Base-by-base conservation (phyloP, 2,329 filamentous ascomycete genomes). In the Ascochyta koolunga region DNA sequence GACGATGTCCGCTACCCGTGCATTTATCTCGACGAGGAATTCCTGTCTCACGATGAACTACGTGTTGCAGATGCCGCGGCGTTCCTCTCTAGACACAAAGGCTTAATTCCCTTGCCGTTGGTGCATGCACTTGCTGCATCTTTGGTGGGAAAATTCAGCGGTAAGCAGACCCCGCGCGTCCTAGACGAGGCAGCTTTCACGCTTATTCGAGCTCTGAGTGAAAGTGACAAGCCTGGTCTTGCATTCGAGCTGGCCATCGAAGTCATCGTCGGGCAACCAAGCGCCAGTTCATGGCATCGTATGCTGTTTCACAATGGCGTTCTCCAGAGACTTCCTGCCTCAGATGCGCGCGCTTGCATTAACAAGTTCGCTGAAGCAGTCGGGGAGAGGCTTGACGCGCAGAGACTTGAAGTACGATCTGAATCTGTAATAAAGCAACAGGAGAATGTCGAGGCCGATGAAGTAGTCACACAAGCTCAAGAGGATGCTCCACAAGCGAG, bases 241-340 rank as follows among this genome's bases (percentile, higher is more conserved):
- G 72, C 69, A 10, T 60, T 55, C 6, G 50, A 68, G 9, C 50
- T 75, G 4, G 62, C 66, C 15, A 50, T 76, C 25, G 52, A 53
- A 7, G 68, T 64, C 2, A 64, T 76, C 21, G 36, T 74, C 2
- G 54, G 71, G 13, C 62, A 60, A n/a, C 71, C 74, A 5, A 65
- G 72, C 15, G 66, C 76, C 31, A 78, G 75, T 59, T 76, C 78
- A 0, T 79, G 77, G 77, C 76, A 79, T 60, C 69, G 77, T 4
- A 50, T 61, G 31, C 48, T 78, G 2, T 57, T 79, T 2, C 67
- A 66, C 4, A 29, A 42, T 8, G 57, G 59, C 1, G 69, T 76
- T n/a, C 54, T 79, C 19, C 64, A 65, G 2, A 54, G 67, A 4
- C 61, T 79, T 1, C 56, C 76, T 0, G 62, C 70, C 9, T 58